Evolutionary conservation across 179 eudicot genomes (phyloP).

Genomic region (Silene noctiflora): DNA sequence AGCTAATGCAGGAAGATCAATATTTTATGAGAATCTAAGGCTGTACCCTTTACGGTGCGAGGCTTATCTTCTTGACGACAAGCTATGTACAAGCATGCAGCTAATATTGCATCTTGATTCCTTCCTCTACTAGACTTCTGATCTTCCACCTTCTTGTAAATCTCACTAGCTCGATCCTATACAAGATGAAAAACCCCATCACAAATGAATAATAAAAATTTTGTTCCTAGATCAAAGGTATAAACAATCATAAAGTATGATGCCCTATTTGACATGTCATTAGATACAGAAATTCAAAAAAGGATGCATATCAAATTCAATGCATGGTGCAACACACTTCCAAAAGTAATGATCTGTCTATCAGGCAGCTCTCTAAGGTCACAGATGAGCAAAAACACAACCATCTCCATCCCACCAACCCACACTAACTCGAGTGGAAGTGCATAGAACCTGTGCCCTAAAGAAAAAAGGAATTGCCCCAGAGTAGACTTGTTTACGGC

Average conservation of each 20-base stretch:
- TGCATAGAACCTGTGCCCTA: background rate
- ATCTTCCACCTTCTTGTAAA: slow-evolving; percentile 94
- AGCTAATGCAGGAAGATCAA: slow-evolving; percentile 41
- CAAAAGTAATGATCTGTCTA: background rate
- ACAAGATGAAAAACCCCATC: slow-evolving; percentile 14
- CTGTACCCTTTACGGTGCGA: slow-evolving; percentile 94
- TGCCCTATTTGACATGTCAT: background rate
- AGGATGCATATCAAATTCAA: background rate
- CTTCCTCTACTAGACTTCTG: slow-evolving; percentile 94
- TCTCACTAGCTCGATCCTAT: slow-evolving; percentile 98
- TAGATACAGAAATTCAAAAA: background rate
- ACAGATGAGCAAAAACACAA: background rate
- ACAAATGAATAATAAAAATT: slow-evolving; percentile 2
- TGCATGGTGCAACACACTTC: background rate
- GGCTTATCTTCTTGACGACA: slow-evolving; percentile 96
- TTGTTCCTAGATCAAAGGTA: background rate
- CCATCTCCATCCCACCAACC: background rate
- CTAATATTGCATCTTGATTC: slow-evolving; percentile 93
- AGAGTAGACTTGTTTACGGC: background rate
- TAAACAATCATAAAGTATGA: background rate
- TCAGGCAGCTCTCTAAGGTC: background rate
- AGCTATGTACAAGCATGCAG: slow-evolving; percentile 94
- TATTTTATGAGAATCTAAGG: slow-evolving; percentile 24
- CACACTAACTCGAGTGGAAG: no score
- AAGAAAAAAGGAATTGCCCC: background rate